A percentile compares a stretch with the other conserved stretches of the same genome.
Evolutionary conservation across 164 flowering plant genomes (phyloP).

Genomic region (Buxus sempervirens): DNA sequence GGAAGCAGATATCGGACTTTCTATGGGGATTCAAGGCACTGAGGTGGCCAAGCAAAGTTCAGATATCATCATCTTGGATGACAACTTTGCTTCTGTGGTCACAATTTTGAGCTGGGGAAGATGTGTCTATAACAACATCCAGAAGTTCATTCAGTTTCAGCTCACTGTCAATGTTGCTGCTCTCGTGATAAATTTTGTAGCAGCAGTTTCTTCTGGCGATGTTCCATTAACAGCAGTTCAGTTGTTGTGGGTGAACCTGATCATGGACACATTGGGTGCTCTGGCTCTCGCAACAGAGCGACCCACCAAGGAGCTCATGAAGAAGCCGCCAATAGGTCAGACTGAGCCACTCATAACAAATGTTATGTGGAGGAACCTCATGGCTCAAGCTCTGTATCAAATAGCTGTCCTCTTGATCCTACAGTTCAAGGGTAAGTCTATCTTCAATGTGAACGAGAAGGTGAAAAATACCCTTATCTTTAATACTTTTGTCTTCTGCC

Average conservation of each 20-base stretch:
- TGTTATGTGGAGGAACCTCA: conserved; percentile 78
- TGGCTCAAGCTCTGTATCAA: conserved; percentile 61
- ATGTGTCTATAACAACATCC: conserved; percentile 72
- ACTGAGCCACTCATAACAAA: conserved; percentile 65
- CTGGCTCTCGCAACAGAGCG: conserved; percentile 77
- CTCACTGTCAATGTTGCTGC: conserved; percentile 75
- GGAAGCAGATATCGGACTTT: conserved; percentile 75
- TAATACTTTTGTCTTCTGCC: conserved; percentile 73
- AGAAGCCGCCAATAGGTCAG: conserved; percentile 54
- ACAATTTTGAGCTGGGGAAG: conserved; percentile 70
- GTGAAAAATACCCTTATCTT: conserved; percentile 62
- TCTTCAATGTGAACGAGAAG: conserved; percentile 35
- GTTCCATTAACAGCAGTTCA: conserved; percentile 79
- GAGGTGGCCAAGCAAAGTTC: conserved; percentile 80
- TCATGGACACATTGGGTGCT: conserved; percentile 80
- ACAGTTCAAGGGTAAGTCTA: conserved; percentile 50
- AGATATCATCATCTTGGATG: conserved; percentile 71
- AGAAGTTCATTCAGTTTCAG: conserved; percentile 77
- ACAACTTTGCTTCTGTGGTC: conserved; percentile 59
- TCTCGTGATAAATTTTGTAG: conserved; percentile 61
- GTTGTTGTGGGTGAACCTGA: conserved; percentile 73
- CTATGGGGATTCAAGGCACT: conserved; percentile 81
- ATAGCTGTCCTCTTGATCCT: conserved; percentile 50
- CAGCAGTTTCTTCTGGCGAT: conserved; percentile 69
- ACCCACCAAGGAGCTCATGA: conserved; percentile 61